phyloP scores from a whole-genome alignment of 1,284 basidiomycete genomes.

The Austroboletus niveus region DNA sequence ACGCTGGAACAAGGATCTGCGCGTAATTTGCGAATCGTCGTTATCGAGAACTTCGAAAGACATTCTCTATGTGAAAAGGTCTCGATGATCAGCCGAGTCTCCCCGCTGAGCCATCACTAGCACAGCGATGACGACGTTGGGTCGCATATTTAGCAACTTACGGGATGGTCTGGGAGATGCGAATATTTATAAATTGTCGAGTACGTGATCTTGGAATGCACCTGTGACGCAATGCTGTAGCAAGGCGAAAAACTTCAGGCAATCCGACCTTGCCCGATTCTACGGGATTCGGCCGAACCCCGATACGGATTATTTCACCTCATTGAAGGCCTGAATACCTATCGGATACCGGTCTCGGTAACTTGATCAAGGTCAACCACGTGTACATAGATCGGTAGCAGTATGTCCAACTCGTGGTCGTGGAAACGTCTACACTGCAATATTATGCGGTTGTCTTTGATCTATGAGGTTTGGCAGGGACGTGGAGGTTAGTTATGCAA shows the following conservation, averaged over 20 bases:
- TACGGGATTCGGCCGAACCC: slow-evolving; percentile 14
- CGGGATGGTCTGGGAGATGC: not conserved
- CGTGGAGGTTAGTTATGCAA: not conserved
- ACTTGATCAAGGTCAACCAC: slow-evolving; percentile 1
- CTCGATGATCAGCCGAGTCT: too few species aligned
- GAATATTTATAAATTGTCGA: not conserved
- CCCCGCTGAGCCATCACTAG: too few species aligned
- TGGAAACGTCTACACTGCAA: not conserved
- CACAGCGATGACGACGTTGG: too few species aligned
- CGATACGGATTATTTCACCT: slow-evolving; percentile 3
- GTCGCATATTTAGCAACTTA: not conserved
- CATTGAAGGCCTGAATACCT: not conserved
- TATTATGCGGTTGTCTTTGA: not conserved
- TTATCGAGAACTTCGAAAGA: too few species aligned
- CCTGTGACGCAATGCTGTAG: not conserved
- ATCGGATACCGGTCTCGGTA: not conserved
- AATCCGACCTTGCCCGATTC: not conserved
- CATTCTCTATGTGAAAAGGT: too few species aligned
- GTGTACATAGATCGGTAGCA: not conserved
- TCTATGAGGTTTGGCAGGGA: not conserved
- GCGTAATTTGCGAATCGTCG: too few species aligned
- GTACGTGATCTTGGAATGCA: not conserved
- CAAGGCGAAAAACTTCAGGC: not conserved
- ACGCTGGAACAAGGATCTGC: too few species aligned
- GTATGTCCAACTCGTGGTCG: not conserved